Conservation (phyloP, 176 grass and related monocot genomes). For the Ensete ventricosum region DNA sequence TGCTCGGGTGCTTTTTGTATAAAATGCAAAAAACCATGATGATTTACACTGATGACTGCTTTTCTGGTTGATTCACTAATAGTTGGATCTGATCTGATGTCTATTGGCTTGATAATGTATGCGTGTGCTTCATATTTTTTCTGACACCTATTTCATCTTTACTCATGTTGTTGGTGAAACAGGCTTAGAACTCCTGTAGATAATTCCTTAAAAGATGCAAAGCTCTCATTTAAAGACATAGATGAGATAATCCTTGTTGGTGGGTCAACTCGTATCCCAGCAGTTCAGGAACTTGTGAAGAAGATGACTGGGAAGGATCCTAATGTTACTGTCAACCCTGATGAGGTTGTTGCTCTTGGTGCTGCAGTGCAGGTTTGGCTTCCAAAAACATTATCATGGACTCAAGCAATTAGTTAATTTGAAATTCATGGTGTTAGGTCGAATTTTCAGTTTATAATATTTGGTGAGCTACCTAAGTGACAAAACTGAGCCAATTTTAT, state of each 20-base stretch:
- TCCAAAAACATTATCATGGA: not conserved
- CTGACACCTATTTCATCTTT: not conserved
- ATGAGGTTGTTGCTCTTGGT: constrained; percentile 95
- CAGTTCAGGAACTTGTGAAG: constrained; percentile 83
- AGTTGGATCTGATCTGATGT: not conserved
- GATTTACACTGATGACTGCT: not conserved
- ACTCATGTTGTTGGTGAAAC: not conserved
- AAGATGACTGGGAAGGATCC: constrained; percentile 92
- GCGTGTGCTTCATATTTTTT: not conserved
- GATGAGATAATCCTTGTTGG: constrained; percentile 98
- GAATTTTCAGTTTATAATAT: not conserved
- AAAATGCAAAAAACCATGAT: not conserved
- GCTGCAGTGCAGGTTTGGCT: constrained; percentile 80
- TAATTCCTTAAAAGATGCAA: constrained; percentile 84
- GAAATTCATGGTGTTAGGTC: not conserved
- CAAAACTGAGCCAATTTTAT: not conserved
- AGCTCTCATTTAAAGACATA: constrained; percentile 66
- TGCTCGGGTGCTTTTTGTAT: not conserved
- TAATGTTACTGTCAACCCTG: constrained; percentile 97
- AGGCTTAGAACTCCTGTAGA: constrained; percentile 89
- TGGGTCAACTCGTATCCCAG: constrained; percentile 90
- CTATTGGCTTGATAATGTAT: not conserved
- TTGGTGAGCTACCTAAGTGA: not conserved
- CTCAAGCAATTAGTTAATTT: too few relatives aligned
- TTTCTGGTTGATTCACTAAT: not conserved